Evolutionary conservation across 2,329 filamentous ascomycete species (phyloP), one percentile per base, ranked within the genome.

Genomic region (Ophiostoma sp.): DNA sequence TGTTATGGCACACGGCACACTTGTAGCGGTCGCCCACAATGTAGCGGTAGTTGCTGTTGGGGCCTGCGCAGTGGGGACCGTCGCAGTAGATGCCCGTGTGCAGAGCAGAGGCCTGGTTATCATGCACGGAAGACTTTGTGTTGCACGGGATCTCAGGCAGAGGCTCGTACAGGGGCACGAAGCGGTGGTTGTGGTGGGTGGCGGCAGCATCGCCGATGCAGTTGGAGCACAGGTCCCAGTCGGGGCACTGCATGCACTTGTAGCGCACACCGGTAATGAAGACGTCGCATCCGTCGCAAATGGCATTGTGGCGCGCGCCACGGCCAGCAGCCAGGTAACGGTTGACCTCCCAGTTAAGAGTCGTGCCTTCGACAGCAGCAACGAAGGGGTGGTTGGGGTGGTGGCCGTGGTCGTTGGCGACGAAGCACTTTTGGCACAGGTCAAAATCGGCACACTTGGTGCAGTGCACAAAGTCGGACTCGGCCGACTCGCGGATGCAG

Each of bases 171-270:
- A 99, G 86, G 60, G 93, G 88, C 15, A 92, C 92, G 77, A 99
- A 98, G 74, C 94, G 91, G 79, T 99, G 95, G 70, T 86, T 85
- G 23, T 92, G 88, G 78, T 99, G 96, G 67, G 86, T 87, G 75
- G 87, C 84, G 72, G 81, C 79, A 64, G 92, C 90, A 74, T 85
- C 87, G 75, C 84, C 81, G 71, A 92, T 80, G 80, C 96, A 99
- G 10, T 87, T 83, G 33, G 86, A 85, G 83, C 95, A 99, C 81
- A 92, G 98, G 77, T 99, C 95, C 91, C 93, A 99, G 79, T 99
- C 95, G 62, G 96, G 95, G 83, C 95, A 99, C 78, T 93, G 90
- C 74, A 98, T 84, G 79, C 95, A 99, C 85, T 99, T 99, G 86
- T 98, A 90, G 75, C 95, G 94, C 71, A 97, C 85, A 75, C 95